Conservation (phyloP, 2,329 filamentous ascomycete species). For the Seiridium cupressi region DNA sequence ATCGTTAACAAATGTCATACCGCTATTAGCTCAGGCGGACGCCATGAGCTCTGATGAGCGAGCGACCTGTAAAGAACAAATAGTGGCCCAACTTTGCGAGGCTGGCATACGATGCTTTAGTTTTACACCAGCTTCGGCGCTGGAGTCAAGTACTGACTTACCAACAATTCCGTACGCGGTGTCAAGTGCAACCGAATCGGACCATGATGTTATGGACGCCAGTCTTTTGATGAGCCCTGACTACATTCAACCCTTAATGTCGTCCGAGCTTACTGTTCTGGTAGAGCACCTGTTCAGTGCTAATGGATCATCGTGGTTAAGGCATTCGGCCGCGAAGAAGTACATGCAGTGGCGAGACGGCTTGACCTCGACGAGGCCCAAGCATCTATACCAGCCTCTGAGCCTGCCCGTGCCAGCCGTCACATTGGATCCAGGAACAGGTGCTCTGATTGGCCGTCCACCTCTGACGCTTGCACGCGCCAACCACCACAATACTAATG, state of each 20-base stretch:
- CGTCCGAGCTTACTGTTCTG: conserved; percentile 70
- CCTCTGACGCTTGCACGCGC: conserved; percentile 62
- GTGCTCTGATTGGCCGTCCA: conserved; percentile 25
- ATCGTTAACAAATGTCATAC: conserved; percentile 78
- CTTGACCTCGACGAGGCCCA: conserved; percentile 18
- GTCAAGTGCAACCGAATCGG: conserved; percentile 69
- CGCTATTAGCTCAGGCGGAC: conserved; percentile 77
- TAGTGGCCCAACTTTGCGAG: conserved; percentile 54
- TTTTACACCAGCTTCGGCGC: conserved; percentile 47
- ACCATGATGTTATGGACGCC: conserved; percentile 85
- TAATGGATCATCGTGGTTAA: conserved; percentile 76
- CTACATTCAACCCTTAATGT: conserved; percentile 76
- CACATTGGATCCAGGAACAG: conserved; percentile 16
- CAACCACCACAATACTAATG: conserved; percentile 36
- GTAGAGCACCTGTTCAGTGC: conserved; percentile 75
- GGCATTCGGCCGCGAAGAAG: conserved; percentile 81
- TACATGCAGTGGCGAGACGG: conserved; percentile 66
- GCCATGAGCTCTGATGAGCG: conserved; percentile 59
- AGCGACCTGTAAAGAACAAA: conserved; percentile 55
- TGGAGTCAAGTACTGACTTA: background rate
- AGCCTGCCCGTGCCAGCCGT: too few relatives aligned
- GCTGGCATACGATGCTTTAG: conserved; percentile 64
- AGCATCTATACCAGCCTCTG: conserved; percentile 33
- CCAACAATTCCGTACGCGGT: conserved; percentile 64
- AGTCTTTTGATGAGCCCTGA: conserved; percentile 90